phyloP scores from a whole-genome alignment of 257 asterid genomes.

The Oldenlandia corymbosa region DNA sequence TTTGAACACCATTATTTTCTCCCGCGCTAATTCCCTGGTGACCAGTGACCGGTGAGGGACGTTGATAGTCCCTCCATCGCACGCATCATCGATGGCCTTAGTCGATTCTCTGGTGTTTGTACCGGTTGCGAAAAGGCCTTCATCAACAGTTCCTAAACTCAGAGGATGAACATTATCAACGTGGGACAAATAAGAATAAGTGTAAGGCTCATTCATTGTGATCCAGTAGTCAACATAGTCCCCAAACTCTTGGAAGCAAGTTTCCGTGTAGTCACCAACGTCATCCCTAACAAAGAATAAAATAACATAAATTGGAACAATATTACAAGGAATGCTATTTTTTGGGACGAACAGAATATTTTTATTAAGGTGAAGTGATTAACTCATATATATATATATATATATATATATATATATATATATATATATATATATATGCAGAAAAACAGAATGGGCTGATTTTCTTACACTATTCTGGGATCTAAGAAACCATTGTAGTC shows the following conservation, averaged over 20 bases:
- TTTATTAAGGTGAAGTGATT: no score
- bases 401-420: no score
- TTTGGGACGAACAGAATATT: no score
- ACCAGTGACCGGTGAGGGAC: neutral
- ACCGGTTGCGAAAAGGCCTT: slow-evolving; percentile 1
- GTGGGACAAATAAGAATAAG: slow-evolving; percentile 1
- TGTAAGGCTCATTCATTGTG: slow-evolving; percentile 4
- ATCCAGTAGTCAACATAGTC: no score
- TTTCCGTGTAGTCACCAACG: neutral
- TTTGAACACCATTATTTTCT: neutral
- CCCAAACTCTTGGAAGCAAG: slow-evolving; percentile 1
- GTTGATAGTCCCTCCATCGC: neutral
- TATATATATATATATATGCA: no score
- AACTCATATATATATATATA: no score
- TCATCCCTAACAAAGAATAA: neutral
- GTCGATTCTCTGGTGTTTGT: neutral
- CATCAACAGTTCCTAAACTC: neutral
- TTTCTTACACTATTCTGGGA: no score
- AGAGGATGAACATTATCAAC: slow-evolving; percentile 1
- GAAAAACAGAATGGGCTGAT: no score
- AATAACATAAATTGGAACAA: no score
- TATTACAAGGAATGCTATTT: no score
- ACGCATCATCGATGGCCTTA: neutral
- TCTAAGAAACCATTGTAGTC: no score
- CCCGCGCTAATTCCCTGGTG: no score